Percentiles rank a stretch among this genome's conserved stretches.
These are phyloP conservation scores for Candolleomyces efflorescens DNA, from an alignment of 768 basidiomycete genomes.

Conservation along the genomic window DNA sequence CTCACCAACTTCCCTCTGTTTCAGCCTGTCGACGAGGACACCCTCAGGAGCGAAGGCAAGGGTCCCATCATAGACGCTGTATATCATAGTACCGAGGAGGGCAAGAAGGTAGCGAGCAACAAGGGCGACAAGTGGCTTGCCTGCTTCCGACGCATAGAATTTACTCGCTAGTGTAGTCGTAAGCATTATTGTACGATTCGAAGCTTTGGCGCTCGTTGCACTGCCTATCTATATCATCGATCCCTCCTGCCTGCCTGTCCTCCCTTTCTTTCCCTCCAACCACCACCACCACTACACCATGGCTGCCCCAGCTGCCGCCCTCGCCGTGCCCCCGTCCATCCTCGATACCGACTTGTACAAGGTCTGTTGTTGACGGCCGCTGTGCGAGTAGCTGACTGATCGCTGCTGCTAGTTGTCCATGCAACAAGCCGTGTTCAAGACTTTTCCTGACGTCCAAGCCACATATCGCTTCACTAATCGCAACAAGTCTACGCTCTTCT, in stretches of 20 bases:
- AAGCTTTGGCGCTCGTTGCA: not conserved
- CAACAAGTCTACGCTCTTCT: constrained; percentile 59
- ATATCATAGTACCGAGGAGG: constrained; percentile 88
- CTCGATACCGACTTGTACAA: constrained; percentile 97
- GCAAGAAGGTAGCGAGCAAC: constrained; percentile 94
- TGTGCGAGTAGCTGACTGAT: constrained; percentile 4
- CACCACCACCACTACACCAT: constrained; percentile 20
- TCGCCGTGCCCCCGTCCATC: constrained; percentile 49
- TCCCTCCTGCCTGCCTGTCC: constrained; percentile 30
- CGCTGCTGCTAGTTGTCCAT: constrained; percentile 67
- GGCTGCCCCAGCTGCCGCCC: constrained; percentile 27
- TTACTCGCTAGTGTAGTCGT: constrained; percentile 4
- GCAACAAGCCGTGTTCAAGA: constrained; percentile 85
- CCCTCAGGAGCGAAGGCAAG: constrained; percentile 70
- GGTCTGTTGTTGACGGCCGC: constrained; percentile 34
- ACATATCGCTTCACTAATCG: constrained; percentile 84
- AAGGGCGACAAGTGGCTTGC: constrained; percentile 88
- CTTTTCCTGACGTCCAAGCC: constrained; percentile 69
- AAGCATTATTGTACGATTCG: too few relatives aligned
- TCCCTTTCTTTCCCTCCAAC: constrained; percentile 19
- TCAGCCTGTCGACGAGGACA: constrained; percentile 69
- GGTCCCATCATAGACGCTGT: constrained; percentile 80
- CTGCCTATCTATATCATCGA: constrained; percentile 31
- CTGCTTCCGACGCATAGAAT: constrained; percentile 72
- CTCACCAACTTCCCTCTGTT: constrained; percentile 88